Conservation (phyloP, 106 monocot genomes). For the Dioscorea alata region DNA sequence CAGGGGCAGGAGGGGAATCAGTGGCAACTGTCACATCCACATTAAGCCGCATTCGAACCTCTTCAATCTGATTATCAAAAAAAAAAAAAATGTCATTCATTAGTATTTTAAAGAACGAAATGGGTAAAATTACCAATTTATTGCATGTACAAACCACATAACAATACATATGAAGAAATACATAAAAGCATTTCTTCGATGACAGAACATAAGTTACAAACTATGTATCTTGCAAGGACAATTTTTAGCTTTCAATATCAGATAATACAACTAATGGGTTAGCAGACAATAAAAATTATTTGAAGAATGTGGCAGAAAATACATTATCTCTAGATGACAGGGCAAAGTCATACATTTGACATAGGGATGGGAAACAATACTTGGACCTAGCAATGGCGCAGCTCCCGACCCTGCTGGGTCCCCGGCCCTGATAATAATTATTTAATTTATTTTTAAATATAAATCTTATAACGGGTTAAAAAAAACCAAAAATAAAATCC, state of each 20-base stretch:
- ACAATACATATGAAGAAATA: not conserved
- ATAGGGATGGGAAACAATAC: no score
- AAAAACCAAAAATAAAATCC: no score
- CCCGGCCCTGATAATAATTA: no score
- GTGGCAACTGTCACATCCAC: slow-evolving; percentile 43
- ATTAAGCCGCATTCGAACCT: slow-evolving; percentile 42
- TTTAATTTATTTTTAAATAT: no score
- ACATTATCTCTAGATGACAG: no score
- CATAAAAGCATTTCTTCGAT: not conserved
- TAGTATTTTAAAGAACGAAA: not conserved
- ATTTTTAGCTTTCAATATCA: not conserved
- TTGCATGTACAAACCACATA: not conserved
- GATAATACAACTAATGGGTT: no score
- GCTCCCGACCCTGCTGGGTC: no score
- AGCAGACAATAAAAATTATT: no score
- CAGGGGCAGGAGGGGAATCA: slow-evolving; percentile 30
- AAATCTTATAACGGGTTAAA: no score
- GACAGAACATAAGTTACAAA: not conserved
- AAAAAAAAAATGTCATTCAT: not conserved
- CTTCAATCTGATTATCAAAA: slow-evolving; percentile 39
- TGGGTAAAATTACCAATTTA: not conserved
- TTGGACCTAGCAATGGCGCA: no score
- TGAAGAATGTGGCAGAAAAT: no score
- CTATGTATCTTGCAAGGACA: not conserved
- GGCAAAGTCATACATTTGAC: no score